These are phyloP conservation scores for Lipomyces mesembrius DNA, from an alignment of 805 yeast species.

Conservation along the genomic window DNA sequence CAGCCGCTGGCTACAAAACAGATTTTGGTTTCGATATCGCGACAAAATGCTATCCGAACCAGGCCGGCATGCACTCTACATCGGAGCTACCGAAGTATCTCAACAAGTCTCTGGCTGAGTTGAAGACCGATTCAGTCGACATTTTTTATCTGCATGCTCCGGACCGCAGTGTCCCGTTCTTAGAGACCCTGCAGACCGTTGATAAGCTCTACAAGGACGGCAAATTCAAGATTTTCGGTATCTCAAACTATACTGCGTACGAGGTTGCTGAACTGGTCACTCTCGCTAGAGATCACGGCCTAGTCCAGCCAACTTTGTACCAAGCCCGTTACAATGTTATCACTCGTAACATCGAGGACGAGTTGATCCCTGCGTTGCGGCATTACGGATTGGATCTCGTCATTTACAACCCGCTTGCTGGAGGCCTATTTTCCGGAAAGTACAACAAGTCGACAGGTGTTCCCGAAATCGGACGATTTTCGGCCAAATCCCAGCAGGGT, in stretches of 20 bases:
- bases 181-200: slow-evolving; percentile 41
- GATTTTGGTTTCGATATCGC: slow-evolving; percentile 32
- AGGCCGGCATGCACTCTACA: slow-evolving; percentile 29
- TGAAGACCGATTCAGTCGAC: slow-evolving; percentile 23
- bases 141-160: slow-evolving; percentile 39
- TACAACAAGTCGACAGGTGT: slow-evolving; percentile 11
- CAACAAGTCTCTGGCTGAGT: slow-evolving; percentile 10
- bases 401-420: slow-evolving; percentile 38
- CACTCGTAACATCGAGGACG: slow-evolving; percentile 36
- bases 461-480: slow-evolving; percentile 8
- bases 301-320: slow-evolving; percentile 39
- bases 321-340: slow-evolving; percentile 43
- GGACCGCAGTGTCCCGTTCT: slow-evolving; percentile 39
- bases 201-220: slow-evolving; percentile 40
- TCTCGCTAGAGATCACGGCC: slow-evolving; percentile 11
- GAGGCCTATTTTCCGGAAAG: slow-evolving; percentile 30
- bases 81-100: slow-evolving; percentile 15
- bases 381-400: slow-evolving; percentile 38
- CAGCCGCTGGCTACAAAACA: slow-evolving; percentile 27
- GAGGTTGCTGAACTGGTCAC: slow-evolving; percentile 27
- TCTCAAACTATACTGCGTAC: slow-evolving; percentile 39
- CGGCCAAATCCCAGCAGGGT: slow-evolving; percentile 7
- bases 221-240: slow-evolving; percentile 41
- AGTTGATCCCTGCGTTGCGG: slow-evolving; percentile 39
- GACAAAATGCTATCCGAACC: slow-evolving; percentile 38